Percentiles rank a stretch among this genome's conserved stretches.
These are phyloP conservation scores for Vanrija humicola DNA, from an alignment of 1,284 basidiomycete genomes.

Conservation along the genomic window DNA sequence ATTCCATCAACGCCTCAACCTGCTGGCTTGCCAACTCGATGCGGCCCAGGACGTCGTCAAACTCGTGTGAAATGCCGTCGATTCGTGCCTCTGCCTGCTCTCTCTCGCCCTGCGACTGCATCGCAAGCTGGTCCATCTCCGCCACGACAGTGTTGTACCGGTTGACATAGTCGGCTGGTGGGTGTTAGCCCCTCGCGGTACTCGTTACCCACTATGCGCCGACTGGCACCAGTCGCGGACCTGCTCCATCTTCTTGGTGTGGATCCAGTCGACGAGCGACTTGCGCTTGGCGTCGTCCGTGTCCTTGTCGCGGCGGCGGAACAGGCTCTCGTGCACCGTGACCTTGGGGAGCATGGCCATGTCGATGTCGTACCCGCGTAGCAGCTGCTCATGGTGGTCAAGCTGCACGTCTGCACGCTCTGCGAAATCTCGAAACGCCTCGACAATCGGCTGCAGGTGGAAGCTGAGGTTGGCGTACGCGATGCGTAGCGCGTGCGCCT, in stretches of 20 bases:
- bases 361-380: slow-evolving; percentile 33
- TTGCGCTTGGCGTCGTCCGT: slow-evolving; percentile 24
- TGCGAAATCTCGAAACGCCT: slow-evolving; percentile 35
- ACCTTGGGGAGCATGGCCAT: slow-evolving; percentile 42
- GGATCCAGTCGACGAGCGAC: slow-evolving; percentile 44
- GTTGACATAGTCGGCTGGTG: slow-evolving; percentile 28
- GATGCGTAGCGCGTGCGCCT: slow-evolving; percentile 37
- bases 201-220: slow-evolving; percentile 28
- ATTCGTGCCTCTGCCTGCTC: slow-evolving; percentile 61
- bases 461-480: slow-evolving; percentile 41
- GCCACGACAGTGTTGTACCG: slow-evolving; percentile 31
- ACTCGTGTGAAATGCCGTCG: slow-evolving; percentile 51
- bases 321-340: slow-evolving; percentile 35
- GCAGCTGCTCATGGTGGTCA: slow-evolving; percentile 29
- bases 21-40: slow-evolving; percentile 35
- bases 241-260: slow-evolving; percentile 44
- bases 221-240: slow-evolving; percentile 38
- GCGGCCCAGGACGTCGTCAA: slow-evolving; percentile 29
- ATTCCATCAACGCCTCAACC: slow-evolving; percentile 25
- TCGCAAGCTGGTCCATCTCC: slow-evolving; percentile 57
- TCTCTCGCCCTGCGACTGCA: slow-evolving; percentile 65
- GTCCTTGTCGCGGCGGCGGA: slow-evolving; percentile 29
- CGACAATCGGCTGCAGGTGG: slow-evolving; percentile 37
- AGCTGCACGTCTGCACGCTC: slow-evolving; percentile 29
- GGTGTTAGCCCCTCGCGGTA: not conserved